These are phyloP conservation scores for Phlebiopsis flavidoalba DNA, from an alignment of 768 basidiomycete species.

Conservation along the genomic window DNA sequence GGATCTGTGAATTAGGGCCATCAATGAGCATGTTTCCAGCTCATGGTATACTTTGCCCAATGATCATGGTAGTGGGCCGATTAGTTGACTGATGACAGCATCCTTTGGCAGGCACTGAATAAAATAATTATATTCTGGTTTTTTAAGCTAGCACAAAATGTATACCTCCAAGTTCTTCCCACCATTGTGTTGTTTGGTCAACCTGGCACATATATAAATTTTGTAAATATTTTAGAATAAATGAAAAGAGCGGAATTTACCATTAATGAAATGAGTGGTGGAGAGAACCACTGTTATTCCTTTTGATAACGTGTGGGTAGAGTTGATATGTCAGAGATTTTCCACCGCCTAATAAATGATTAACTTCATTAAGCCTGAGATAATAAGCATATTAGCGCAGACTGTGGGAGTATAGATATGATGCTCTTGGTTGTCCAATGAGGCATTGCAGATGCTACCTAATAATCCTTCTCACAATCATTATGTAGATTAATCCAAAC, in stretches of 20 bases:
- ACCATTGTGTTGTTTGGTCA: constrained; percentile 75
- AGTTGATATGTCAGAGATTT: not conserved
- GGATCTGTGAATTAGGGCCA: not conserved
- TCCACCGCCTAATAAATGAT: not conserved
- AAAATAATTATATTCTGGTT: too few relatives aligned
- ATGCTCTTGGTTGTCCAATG: not conserved
- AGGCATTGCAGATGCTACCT: not conserved
- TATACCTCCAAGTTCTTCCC: constrained; percentile 60
- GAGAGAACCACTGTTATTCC: not conserved
- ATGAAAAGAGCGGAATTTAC: not conserved
- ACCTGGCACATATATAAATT: constrained; percentile 20
- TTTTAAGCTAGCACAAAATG: too few relatives aligned
- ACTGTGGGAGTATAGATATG: not conserved
- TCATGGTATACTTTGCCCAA: too few relatives aligned
- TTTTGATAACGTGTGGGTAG: not conserved
- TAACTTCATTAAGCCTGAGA: not conserved
- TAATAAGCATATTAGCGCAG: not conserved
- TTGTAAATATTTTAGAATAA: too few relatives aligned
- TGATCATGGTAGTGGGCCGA: too few relatives aligned
- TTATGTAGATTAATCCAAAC: not conserved
- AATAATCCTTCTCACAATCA: not conserved
- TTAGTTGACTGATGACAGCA: not conserved
- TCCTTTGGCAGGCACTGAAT: too few relatives aligned
- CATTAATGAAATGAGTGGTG: not conserved
- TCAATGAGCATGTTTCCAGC: too few relatives aligned